phyloP scores from a whole-genome alignment of 768 basidiomycete genomes.

The Mycena albidolilacea region DNA sequence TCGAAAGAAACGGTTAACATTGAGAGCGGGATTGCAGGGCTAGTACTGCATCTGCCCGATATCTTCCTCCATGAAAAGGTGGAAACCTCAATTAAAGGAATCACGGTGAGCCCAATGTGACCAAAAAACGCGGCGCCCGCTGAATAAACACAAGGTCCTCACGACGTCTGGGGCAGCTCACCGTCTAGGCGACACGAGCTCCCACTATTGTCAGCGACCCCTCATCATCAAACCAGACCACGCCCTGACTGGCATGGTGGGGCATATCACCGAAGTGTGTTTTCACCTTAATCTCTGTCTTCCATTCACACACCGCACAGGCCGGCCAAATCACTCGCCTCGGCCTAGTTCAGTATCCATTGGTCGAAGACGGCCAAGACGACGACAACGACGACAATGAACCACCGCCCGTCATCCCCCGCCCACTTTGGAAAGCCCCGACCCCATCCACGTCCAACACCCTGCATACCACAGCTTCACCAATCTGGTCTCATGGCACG shows the following conservation, averaged over 20 bases:
- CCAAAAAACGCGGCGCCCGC: neutral
- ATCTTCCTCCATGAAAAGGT: constrained; percentile 11
- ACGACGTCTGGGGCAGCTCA: neutral
- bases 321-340: neutral
- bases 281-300: neutral
- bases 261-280: constrained; percentile 3
- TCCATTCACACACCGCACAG: neutral
- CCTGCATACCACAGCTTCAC: neutral
- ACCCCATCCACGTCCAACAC: constrained; percentile 3
- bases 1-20: neutral
- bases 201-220: constrained; percentile 5
- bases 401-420: neutral
- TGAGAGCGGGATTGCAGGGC: neutral
- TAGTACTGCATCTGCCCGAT: constrained; percentile 8
- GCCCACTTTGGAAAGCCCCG: constrained; percentile 2
- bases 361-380: neutral
- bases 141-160: neutral
- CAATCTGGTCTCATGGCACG: constrained; percentile 2
- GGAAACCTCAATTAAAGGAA: constrained; percentile 11
- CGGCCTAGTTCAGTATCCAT: neutral
- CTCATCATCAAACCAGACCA: neutral
- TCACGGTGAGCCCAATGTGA: constrained; percentile 1
- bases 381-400: neutral
- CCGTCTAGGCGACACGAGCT: neutral
- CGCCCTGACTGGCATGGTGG: constrained; percentile 4